Base-by-base conservation (phyloP, 441 rosid species). In the Capsella rubella region DNA sequence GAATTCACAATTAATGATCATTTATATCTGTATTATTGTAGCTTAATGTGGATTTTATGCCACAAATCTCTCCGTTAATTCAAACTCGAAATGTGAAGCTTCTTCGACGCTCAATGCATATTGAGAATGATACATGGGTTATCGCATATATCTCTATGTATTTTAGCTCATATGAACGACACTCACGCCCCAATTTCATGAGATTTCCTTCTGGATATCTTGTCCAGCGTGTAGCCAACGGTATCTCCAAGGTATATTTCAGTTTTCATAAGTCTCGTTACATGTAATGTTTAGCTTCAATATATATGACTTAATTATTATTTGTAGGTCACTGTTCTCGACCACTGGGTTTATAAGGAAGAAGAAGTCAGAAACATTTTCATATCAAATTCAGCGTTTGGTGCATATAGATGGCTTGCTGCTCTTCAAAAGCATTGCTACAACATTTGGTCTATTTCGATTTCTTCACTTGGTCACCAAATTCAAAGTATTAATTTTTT, bases 141-240 rank as follows among this genome's bases (percentile, higher is more conserved):
- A 85, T 87, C 58, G 90, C 79, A 10, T 87, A 87, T 64, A 77
- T 82, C 3, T 82, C 88, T 4, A 14, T 73, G 12, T 77, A 76
- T 60, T 46, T 39, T 13, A 47, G 40, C 64, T 83, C 42, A 16
- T 82, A 78, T 10, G 11, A 45, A 18, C 42, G 57, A n/a, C 47
- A 47, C 56, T 35, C 64, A 16, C 66, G 45, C 0, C 39, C 75
- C 6, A 43, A 35, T 12, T 82, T 79, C 52, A 54, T 83, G 76
- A 83, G 84, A 74, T 83, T 83, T 69, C 90, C 90, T 66, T 87
- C 90, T 27, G 89, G 89, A 59, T 83, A 77, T 51, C 46, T 87
- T 42, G 28, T 85, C 32, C 82, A 85, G 67, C 85, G 76, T 29
- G 70, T 82, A 78, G 70, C 72, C 7, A 74, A 76, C 67, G 81